Evolutionary conservation across 108 stramenopile genomes (phyloP), one percentile per base, ranked within the genome.

Genomic region (Skeletonema marinoi): DNA sequence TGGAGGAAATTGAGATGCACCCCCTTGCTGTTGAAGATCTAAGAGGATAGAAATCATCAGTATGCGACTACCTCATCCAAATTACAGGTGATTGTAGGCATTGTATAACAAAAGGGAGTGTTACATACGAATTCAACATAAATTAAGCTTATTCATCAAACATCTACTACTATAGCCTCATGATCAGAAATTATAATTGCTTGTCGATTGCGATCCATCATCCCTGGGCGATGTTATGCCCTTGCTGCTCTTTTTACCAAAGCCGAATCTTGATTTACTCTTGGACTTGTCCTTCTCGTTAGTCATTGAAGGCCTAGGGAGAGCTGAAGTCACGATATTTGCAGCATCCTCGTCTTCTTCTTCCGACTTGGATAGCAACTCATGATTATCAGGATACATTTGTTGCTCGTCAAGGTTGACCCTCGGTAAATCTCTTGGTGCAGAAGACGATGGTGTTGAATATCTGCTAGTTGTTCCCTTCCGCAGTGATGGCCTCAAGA

Each of bases 181-280:
- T n/a, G 25, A 56, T 56, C 60, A 81, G 48, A 81, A 81, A 61
- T 81, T 62, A 60, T 81, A 81, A 66, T 81, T 80, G 6, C 68
- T 70, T 32, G 79, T 80, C 30, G 79, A 80, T 39, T 80, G 73
- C n/a, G 79, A 80, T 48, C 63, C 73, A 80, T 81, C 80, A 59
- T 81, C 41, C 62, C 39, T 60, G 7, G 74, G 72, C 4, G 79
- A 69, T 21, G 61, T 41, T 38, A 36, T 50, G 16, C 39, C 51
- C 30, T 48, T 71, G 54, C 73, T 75, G n/a, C 64, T 54, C 42
- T 74, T 73, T 44, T 61, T 80, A 21, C 73, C 56, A 41, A 74
- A 60, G 46, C 68, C 58, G 32, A 79, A 79, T 61, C 80, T 61
- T 16, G 69, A 50, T 35, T 62, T 63, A 66, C 67, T 61, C 56